Percentiles rank a stretch among this genome's conserved stretches.
These are phyloP conservation scores for Neofusicoccum umdonicola DNA, from an alignment of 2,329 filamentous ascomycete species.

Conservation along the genomic window DNA sequence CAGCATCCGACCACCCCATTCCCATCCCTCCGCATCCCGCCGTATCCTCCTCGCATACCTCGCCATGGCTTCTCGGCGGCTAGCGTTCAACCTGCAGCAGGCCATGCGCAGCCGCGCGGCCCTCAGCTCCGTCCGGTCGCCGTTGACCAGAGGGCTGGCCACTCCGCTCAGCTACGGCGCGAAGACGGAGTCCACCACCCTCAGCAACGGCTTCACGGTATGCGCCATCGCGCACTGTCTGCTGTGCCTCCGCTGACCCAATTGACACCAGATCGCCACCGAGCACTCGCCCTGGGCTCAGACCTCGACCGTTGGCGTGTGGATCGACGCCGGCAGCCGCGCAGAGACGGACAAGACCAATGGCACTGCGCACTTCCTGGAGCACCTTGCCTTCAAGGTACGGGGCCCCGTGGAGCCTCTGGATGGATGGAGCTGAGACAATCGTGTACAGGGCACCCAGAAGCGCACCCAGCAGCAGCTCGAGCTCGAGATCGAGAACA, in stretches of 20 bases:
- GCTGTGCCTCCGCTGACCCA: conserved; percentile 32
- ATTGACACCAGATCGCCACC: conserved; percentile 73
- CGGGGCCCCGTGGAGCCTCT: conserved; percentile 19
- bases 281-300: conserved; percentile 98
- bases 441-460: conserved; percentile 69
- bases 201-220: conserved; percentile 97
- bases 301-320: conserved; percentile 96
- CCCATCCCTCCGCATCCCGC: conserved; percentile 40
- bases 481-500: conserved; percentile 99
- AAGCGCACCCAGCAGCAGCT: conserved; percentile 95
- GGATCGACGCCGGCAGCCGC: conserved; percentile 98
- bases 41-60: conserved; percentile 22
- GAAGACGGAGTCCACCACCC: conserved; percentile 93
- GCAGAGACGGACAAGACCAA: conserved; percentile 98
- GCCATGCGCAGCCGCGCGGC: conserved; percentile 84
- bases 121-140: conserved; percentile 69
- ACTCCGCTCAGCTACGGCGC: conserved; percentile 71
- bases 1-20: conserved; percentile 48
- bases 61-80: conserved; percentile 91
- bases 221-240: conserved; percentile 26
- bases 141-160: conserved; percentile 83
- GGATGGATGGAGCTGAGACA: conserved; percentile 26
- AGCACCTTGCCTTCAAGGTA: conserved; percentile 99
- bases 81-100: conserved; percentile 91
- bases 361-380: conserved; percentile 98